These are phyloP conservation scores for Tulasnella sp. DNA, from an alignment of 768 basidiomycete genomes.

Conservation along the genomic window DNA sequence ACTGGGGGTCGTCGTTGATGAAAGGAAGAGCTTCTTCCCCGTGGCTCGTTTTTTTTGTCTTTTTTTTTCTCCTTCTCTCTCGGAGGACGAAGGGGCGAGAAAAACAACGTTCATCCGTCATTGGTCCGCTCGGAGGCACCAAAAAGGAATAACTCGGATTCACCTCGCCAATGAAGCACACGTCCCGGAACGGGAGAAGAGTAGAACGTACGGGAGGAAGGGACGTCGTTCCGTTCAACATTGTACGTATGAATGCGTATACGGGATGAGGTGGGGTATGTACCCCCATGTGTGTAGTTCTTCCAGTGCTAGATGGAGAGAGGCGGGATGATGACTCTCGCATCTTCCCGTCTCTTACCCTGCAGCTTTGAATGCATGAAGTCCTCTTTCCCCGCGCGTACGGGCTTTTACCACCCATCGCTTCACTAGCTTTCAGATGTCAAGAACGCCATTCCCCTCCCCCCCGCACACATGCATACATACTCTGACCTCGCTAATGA, in stretches of 20 bases:
- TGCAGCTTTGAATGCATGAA: constrained; percentile 5
- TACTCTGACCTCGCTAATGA: not conserved
- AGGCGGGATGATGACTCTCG: not conserved
- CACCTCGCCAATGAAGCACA: constrained; percentile 5
- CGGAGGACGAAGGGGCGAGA: not conserved
- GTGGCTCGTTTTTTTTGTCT: not conserved
- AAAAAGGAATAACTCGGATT: constrained; percentile 6
- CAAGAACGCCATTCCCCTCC: not conserved
- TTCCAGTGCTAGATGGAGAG: not conserved
- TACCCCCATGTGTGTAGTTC: constrained; percentile 4
- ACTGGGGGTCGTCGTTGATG: not conserved
- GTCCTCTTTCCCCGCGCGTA: not conserved
- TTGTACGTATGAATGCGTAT: not conserved
- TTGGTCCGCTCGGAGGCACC: not conserved
- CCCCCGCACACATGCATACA: not conserved
- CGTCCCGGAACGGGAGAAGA: not conserved
- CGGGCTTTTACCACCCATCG: not conserved
- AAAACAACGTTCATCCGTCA: constrained; percentile 1
- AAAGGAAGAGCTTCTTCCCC: not conserved
- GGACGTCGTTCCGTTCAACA: not conserved
- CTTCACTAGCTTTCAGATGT: not conserved
- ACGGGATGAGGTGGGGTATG: not conserved
- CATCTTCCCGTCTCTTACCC: not conserved
- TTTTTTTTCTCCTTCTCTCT: too few species aligned
- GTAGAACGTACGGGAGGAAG: not conserved